Evolutionary conservation across 306 rosid species (phyloP).

Genomic region (Quercus glauca): DNA sequence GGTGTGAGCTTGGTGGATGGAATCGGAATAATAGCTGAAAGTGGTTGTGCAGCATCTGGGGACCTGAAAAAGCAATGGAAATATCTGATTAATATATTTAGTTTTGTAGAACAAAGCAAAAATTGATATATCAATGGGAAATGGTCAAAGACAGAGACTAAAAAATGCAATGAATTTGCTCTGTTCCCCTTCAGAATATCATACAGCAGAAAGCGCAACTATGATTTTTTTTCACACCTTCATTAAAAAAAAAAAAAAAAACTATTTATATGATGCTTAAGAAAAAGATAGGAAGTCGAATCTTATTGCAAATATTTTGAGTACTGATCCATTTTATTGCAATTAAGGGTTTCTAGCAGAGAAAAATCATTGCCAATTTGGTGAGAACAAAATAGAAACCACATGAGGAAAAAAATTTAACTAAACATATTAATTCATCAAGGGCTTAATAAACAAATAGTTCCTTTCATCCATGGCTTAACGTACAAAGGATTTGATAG

Average conservation of each 20-base stretch:
- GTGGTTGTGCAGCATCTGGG: slow-evolving; percentile 55
- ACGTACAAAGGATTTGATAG: not conserved
- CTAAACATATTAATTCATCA: no score
- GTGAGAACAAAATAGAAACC: no score
- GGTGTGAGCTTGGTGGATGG: slow-evolving; percentile 63
- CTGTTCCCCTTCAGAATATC: not conserved
- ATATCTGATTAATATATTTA: not conserved
- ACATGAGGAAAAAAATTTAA: no score
- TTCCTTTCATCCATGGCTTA: not conserved
- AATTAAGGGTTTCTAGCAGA: no score
- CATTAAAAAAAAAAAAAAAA: no score
- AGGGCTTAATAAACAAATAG: not conserved
- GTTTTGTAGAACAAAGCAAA: not conserved
- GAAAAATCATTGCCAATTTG: no score
- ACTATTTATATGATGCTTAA: no score
- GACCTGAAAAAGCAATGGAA: slow-evolving; percentile 49
- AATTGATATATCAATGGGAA: not conserved
- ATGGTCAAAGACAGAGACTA: not conserved
- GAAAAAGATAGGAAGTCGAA: no score
- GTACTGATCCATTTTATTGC: no score
- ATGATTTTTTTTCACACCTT: no score
- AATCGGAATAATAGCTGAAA: slow-evolving; percentile 63
- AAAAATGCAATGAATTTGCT: not conserved
- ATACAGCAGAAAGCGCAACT: no score
- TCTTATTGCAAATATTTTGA: no score